phyloP scores from a whole-genome alignment of 108 stramenopile genomes.

The Skeletonema tropicum region DNA sequence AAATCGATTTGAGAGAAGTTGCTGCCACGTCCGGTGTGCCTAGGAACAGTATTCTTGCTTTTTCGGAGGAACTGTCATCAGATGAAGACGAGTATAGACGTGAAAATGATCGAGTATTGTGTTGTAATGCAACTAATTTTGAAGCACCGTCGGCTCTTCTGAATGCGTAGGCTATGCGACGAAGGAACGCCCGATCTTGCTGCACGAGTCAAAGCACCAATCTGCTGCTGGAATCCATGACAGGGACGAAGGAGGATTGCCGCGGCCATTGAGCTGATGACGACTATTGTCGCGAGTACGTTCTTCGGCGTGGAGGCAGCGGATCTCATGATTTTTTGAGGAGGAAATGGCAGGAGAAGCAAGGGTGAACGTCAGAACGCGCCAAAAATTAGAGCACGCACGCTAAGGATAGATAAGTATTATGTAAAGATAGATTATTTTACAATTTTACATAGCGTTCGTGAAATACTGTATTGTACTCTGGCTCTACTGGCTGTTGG shows the following conservation, averaged over 20 bases:
- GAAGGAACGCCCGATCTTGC: background rate
- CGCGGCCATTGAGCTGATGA: slow-evolving; percentile 20
- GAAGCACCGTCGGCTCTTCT: background rate
- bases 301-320: background rate
- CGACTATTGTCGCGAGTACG: slow-evolving; percentile 20
- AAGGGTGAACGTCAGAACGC: background rate
- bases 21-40: slow-evolving; percentile 98
- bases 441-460: too few relatives aligned
- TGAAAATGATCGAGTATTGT: background rate
- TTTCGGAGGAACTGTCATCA: slow-evolving; percentile 9
- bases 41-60: slow-evolving; percentile 89
- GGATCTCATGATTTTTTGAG: background rate
- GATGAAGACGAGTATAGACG: slow-evolving; percentile 14
- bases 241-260: slow-evolving; percentile 10
- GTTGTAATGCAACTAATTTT: slow-evolving; percentile 3
- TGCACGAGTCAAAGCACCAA: background rate
- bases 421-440: too few relatives aligned
- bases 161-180: background rate
- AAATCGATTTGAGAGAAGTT: slow-evolving; percentile 71
- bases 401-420: too few relatives aligned
- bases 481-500: too few relatives aligned
- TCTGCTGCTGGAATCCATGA: slow-evolving; percentile 22
- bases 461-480: too few relatives aligned
- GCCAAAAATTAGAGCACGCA: slow-evolving; percentile 1
- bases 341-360: background rate